Base-by-base conservation (phyloP, 1,284 basidiomycete genomes). In the Cryptococcus hybrid region DNA sequence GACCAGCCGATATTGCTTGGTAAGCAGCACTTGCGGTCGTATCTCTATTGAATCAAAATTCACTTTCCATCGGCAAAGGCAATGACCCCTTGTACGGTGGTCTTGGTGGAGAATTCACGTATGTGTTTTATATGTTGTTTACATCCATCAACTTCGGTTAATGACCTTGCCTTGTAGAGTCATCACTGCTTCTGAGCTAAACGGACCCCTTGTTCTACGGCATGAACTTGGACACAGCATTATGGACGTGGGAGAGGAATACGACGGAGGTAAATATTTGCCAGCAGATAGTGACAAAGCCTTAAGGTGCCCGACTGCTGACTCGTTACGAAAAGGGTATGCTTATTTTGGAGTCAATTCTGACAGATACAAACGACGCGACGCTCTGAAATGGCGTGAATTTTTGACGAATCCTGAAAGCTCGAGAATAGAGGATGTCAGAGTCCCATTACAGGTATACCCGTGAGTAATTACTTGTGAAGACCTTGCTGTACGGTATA, bases 51-150 rank as follows among this genome's bases (percentile, higher is more conserved):
- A 8, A 43, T n/a, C 38, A 12, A 7, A n/a, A 24, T 3, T 52
- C 47, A 49, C 42, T 43, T 40, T 42, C 13, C 45, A 42, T 46
- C 18, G 42, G 34, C 6, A 37, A 15, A 89, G 88, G 86, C 9
- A 92, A 92, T 66, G 88, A 90, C 71, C 86, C 86, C 7, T 75
- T 88, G 3, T 91, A 92, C 63, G 90, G 90, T 59, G 90, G 89
- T 5, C 80, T 92, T 11, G 89, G 90, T 5, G 90, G 90, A 7
- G 84, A 86, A 64, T 90, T 89, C 71, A 90, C 88, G 88, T 89
- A 75, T 69, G 87, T 78, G 54, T 13, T 30, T 38, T 45, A 50
- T 37, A 49, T n/a, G 9, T n/a, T 18, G 18, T 18, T 18, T 18
- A 18, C 18, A 18, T 18, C 18, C 30, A 35, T 34, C 11, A 43